phyloP scores from a whole-genome alignment of 1,284 basidiomycete species.

The Pyrrhoderma lamaoense region DNA sequence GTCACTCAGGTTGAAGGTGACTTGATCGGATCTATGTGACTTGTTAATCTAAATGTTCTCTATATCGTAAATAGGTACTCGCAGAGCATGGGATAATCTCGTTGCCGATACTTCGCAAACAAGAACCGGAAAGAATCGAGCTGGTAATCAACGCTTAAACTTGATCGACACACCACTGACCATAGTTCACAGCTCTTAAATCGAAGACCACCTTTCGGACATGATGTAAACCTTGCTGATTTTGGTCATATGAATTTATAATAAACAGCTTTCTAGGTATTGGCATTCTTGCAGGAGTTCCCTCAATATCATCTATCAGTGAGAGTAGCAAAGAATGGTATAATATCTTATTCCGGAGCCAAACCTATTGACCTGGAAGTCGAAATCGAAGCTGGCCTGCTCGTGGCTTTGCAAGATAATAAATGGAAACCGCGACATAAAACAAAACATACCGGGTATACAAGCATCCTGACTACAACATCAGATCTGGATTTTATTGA shows the following conservation, averaged over 20 bases:
- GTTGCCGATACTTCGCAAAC: constrained; percentile 47
- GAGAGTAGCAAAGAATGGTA: constrained; percentile 38
- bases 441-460: constrained; percentile 44
- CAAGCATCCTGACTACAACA: constrained; percentile 61
- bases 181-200: constrained; percentile 52
- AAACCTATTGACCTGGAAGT: constrained; percentile 56
- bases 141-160: constrained; percentile 33
- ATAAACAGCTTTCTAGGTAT: constrained; percentile 26
- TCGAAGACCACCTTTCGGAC: constrained; percentile 64
- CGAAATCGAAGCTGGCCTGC: constrained; percentile 47
- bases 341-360: constrained; percentile 36
- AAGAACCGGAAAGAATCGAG: constrained; percentile 56
- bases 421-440: constrained; percentile 38
- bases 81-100: constrained; percentile 64
- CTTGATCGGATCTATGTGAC: neutral
- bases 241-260: too few relatives aligned
- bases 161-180: neutral
- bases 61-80: constrained; percentile 45
- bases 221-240: constrained; percentile 28
- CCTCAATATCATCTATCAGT: constrained; percentile 48
- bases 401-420: constrained; percentile 28
- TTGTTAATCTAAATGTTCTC: neutral
- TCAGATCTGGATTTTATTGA: constrained; percentile 68
- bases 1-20: constrained; percentile 46
- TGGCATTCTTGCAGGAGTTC: constrained; percentile 52